Evolutionary conservation across 371 early-diverging fungal genomes (phyloP), one percentile per base, ranked within the genome.

Genomic region (Syncephalastrum racemosum): DNA sequence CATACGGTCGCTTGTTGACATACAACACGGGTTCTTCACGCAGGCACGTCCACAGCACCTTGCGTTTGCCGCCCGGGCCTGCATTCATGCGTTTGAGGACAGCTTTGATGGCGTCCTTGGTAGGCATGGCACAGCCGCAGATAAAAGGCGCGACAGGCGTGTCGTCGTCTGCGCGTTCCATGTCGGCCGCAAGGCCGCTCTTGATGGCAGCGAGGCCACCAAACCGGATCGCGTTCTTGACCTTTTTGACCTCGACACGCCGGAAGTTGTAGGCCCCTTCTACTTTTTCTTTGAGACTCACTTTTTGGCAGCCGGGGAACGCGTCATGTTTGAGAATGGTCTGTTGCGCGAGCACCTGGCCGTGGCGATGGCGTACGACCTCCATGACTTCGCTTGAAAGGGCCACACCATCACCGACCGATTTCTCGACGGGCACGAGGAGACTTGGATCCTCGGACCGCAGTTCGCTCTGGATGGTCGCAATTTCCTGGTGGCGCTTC

Each of bases 1-100:
- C 89, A 59, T 82, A 86, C 4, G 89, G 89, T 19, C 72, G 66
- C 4, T 62, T 67, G 63, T 88, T 87, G 43, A 90, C 77, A 61
- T 90, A 91, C 7, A 91, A 54, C 4, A 89, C 88, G 4, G 91
- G 91, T 62, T 91, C 90, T 65, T 91, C 91, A 10, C 90, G 70
- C 31, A 91, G 58, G 42, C 81, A 84, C 0, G 90, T 88, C 91
- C 91, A 91, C 7, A 81, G 31, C 2, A 88, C 70, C 19, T 50
- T 64, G 22, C 76, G 60, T 8, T 67, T 59, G 6, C 82, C 85
- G 16, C 69, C 71, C 12, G 84, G 83, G 4, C 80, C 83, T 13
- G 84, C 85, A 56, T 70, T 55, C 62, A 84, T 72, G 1, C 68
- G 51, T 2, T 70, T 57, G 19, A 84, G 52, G 0, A 85, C 79